Evolutionary conservation across 2,329 filamentous ascomycete species (phyloP), one percentile per base, ranked within the genome.

Genomic region (Fusarium decemcellulare): DNA sequence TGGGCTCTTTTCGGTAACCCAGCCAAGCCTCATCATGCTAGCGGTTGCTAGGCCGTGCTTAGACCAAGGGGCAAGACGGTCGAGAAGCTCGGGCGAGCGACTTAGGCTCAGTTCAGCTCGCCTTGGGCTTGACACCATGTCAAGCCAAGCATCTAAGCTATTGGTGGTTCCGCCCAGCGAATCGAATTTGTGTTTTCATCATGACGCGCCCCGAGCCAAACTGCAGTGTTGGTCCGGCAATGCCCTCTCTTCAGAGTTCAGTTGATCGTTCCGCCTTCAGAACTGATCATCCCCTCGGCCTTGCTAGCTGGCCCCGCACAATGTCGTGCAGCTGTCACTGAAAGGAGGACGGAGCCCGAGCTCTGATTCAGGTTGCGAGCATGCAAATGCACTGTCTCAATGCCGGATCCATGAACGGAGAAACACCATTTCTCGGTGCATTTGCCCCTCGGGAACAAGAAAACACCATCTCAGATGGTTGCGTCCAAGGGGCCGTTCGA

Each of bases 61-160:
- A 44, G 62, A 43, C 64, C 67, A 74, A 69, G 71, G 67, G 67
- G 67, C 67, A 70, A 12, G 51, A 42, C 42, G 53, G 53, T 59
- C 68, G 53, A 52, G 42, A 65, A 39, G 61, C 51, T 50, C 30
- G 37, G 39, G 46, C 52, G 50, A 40, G 27, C 48, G 48, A 61
- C 51, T 44, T 53, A 37, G 30, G 51, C 27, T 23, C 51, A 43
- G 32, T 65, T 27, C 30, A 54, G 44, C 56, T 60, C 37, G 53
- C 58, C 51, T 50, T 65, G 71, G 68, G 55, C 50, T n/a, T 23
- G 27, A 39, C 51, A 52, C 52, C 44, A 48, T 48, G 37, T 59
- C 48, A 52, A 65, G 64, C 68, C 52, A 62, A 63, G 60, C 56
- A 63, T 59, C 46, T 51, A 40, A 9, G 44, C 59, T 54, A 68